phyloP scores from a whole-genome alignment of 257 asterid species.

The Pogostemon cablin region DNA sequence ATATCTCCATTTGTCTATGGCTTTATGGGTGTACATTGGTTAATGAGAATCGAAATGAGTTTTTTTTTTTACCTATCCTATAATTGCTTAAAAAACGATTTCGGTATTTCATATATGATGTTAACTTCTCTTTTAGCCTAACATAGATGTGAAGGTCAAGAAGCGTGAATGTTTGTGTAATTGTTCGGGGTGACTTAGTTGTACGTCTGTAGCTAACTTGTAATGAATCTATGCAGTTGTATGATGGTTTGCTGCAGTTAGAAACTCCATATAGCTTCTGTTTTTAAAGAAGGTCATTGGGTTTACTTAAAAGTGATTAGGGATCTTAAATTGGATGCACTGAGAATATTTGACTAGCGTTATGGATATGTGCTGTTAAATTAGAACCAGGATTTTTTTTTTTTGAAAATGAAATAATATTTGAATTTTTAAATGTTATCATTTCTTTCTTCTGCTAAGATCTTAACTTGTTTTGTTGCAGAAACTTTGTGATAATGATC shows the following conservation, averaged over 20 bases:
- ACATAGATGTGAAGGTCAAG: not conserved
- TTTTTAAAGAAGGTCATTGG: not conserved
- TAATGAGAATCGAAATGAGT: constrained; percentile 5
- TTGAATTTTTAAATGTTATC: constrained; percentile 13
- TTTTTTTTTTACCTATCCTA: constrained; percentile 2
- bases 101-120: constrained; percentile 16
- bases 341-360: constrained; percentile 6
- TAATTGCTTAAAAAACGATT: not conserved
- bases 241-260: constrained; percentile 12
- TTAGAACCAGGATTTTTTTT: not conserved
- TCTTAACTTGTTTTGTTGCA: constrained; percentile 45
- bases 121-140: constrained; percentile 8
- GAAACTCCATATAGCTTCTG: not conserved
- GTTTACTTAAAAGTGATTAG: constrained; percentile 1
- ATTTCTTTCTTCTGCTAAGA: not conserved
- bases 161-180: constrained; percentile 15
- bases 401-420: constrained; percentile 22
- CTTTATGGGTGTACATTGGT: not conserved
- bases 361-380: constrained; percentile 4
- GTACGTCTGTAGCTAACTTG: constrained; percentile 9
- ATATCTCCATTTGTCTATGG: constrained; percentile 22
- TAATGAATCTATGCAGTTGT: constrained; percentile 19
- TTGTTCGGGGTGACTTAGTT: not conserved
- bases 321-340: constrained; percentile 12
- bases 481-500: constrained; percentile 95